Evolutionary conservation across 768 basidiomycete species (phyloP).

Genomic region (Mycena chlorophos): DNA sequence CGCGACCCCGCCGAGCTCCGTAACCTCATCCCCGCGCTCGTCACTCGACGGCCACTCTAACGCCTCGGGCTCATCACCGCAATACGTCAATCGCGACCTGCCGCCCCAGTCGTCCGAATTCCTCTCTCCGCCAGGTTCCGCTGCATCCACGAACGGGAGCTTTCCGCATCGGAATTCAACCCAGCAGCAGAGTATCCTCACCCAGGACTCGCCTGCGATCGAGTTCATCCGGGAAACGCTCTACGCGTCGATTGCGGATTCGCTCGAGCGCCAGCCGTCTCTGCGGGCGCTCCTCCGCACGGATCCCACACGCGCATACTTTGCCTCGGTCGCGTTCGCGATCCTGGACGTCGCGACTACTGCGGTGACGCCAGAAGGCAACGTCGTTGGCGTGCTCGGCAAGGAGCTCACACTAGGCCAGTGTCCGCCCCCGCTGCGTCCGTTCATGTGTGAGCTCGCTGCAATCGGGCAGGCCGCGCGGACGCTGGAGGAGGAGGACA

Average conservation of each 20-base stretch:
- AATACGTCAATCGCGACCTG: conserved; percentile 20
- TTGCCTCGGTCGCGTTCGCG: conserved; percentile 70
- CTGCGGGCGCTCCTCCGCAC: conserved; percentile 56
- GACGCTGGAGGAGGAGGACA: conserved; percentile 56
- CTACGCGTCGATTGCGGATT: conserved; percentile 77
- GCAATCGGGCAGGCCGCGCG: conserved; percentile 53
- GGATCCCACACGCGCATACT: conserved; percentile 77
- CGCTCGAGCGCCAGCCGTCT: conserved; percentile 53
- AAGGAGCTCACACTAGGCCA: conserved; percentile 53
- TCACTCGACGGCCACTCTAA: conserved; percentile 10
- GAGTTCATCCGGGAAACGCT: conserved; percentile 84
- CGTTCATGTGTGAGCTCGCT: conserved; percentile 69
- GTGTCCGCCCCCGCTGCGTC: conserved; percentile 62
- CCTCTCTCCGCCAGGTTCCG: conserved; percentile 29
- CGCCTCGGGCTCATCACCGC: conserved; percentile 10
- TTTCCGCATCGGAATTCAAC: conserved; percentile 33
- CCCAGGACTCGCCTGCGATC: conserved; percentile 60
- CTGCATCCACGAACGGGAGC: conserved; percentile 27
- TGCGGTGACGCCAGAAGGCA: conserved; percentile 48
- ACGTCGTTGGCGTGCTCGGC: conserved; percentile 60
- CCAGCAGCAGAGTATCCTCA: conserved; percentile 43
- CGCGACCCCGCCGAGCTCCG: conserved; percentile 19
- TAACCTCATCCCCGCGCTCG: conserved; percentile 17
- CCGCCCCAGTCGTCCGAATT: conserved; percentile 30
- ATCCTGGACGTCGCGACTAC: conserved; percentile 66